These are phyloP conservation scores for Aureobasidium sp. DNA, from an alignment of 2,329 filamentous ascomycete species.

Conservation along the genomic window DNA sequence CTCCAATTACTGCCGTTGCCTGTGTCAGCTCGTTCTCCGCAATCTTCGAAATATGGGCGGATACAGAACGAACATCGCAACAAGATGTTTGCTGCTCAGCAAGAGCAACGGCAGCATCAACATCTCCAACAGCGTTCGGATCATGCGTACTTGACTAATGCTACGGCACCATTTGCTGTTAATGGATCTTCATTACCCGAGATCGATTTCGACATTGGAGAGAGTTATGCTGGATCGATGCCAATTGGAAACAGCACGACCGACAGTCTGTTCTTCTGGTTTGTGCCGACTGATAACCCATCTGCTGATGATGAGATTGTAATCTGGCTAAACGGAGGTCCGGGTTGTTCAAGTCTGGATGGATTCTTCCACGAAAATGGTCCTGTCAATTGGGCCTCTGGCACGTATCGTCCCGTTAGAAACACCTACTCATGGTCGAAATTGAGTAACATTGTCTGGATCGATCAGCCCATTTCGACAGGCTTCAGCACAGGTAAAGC, in stretches of 20 bases:
- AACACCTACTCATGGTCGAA: slow-evolving; percentile 45
- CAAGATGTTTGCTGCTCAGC: not conserved
- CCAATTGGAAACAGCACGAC: slow-evolving; percentile 22
- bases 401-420: slow-evolving; percentile 30
- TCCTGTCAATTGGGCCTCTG: slow-evolving; percentile 37
- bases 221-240: slow-evolving; percentile 31
- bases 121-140: not conserved
- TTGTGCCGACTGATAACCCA: slow-evolving; percentile 38
- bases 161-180: slow-evolving; percentile 18
- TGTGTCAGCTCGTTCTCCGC: not conserved
- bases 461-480: slow-evolving; percentile 29
- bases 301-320: slow-evolving; percentile 33
- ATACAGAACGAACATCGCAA: not conserved
- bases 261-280: slow-evolving; percentile 40
- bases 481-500: slow-evolving; percentile 21
- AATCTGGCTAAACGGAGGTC: slow-evolving; percentile 32
- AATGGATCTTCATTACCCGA: slow-evolving; percentile 25
- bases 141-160: not conserved
- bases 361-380: slow-evolving; percentile 37
- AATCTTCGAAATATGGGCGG: not conserved
- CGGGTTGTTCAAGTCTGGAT: slow-evolving; percentile 34
- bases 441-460: slow-evolving; percentile 67
- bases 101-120: not conserved
- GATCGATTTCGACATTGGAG: slow-evolving; percentile 36
- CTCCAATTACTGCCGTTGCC: not conserved